phyloP scores from a whole-genome alignment of 1,284 basidiomycete genomes.

The Papiliotrema nemorosa region DNA sequence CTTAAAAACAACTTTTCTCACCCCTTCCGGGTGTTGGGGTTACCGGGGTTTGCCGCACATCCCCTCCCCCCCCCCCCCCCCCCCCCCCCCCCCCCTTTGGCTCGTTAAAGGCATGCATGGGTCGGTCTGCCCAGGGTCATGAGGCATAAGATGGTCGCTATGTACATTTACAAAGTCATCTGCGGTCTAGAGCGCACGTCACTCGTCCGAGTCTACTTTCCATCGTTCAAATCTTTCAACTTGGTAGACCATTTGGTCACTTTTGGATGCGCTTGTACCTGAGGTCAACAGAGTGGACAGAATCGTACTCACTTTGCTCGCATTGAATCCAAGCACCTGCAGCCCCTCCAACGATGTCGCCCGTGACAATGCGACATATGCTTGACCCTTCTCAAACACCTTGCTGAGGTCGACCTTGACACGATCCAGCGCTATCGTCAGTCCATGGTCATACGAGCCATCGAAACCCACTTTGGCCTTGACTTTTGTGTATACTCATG shows the following conservation, averaged over 20 bases:
- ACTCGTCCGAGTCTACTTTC: no score
- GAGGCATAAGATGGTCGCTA: no score
- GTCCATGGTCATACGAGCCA: not conserved
- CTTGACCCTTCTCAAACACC: conserved; percentile 78
- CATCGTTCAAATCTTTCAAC: conserved; percentile 24
- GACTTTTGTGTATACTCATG: conserved; percentile 92
- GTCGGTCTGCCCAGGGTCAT: no score
- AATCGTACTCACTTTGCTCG: conserved; percentile 61
- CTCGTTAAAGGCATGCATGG: no score
- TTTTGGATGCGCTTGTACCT: conserved; percentile 63
- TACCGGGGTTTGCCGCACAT: no score
- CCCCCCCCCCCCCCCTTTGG: no score
- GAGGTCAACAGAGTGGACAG: not conserved
- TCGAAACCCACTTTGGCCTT: conserved; percentile 64
- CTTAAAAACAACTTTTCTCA: no score
- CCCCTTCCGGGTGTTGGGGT: no score
- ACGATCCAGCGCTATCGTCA: conserved; percentile 36
- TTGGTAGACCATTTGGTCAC: conserved; percentile 40
- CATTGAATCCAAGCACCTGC: conserved; percentile 82
- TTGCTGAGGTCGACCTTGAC: conserved; percentile 52
- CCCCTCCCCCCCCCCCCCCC: no score
- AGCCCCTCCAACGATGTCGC: conserved; percentile 87
- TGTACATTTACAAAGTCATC: no score
- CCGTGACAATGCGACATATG: conserved; percentile 93
- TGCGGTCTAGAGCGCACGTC: no score